Conservation (phyloP, 306 rosid genomes). For the Begonia peltatifolia region DNA sequence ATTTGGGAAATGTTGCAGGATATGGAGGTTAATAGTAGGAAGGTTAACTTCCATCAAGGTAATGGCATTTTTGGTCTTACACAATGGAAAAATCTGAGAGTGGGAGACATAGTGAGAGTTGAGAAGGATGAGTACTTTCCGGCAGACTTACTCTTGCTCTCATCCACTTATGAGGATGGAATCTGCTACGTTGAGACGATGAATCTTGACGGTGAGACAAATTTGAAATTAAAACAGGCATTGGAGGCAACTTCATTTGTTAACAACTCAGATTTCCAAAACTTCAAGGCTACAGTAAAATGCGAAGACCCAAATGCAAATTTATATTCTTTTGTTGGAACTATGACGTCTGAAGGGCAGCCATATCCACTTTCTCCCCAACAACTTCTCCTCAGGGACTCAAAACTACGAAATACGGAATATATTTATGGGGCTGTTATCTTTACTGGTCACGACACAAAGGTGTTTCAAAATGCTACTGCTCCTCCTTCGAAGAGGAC, state of each 20-base stretch:
- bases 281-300: slow-evolving; percentile 54
- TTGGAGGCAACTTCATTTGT: slow-evolving; percentile 61
- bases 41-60: slow-evolving; percentile 49
- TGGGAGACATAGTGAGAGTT: slow-evolving; percentile 76
- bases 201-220: slow-evolving; percentile 98
- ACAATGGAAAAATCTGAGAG: slow-evolving; percentile 75
- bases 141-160: slow-evolving; percentile 75
- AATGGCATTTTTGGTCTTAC: slow-evolving; percentile 45
- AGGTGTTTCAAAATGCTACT: slow-evolving; percentile 86
- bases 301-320: slow-evolving; percentile 95
- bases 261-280: slow-evolving; percentile 25
- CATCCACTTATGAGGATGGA: slow-evolving; percentile 81
- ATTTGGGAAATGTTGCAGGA: slow-evolving; percentile 35
- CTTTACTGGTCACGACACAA: slow-evolving; percentile 81
- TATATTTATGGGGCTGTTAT: slow-evolving; percentile 65
- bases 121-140: slow-evolving; percentile 87
- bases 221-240: slow-evolving; percentile 75
- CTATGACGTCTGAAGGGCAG: slow-evolving; percentile 47
- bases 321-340: slow-evolving; percentile 74
- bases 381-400: slow-evolving; percentile 88
- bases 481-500: slow-evolving; percentile 91
- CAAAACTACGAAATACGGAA: slow-evolving; percentile 91
- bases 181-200: slow-evolving; percentile 91
- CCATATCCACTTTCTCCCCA: slow-evolving; percentile 61
- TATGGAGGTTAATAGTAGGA: slow-evolving; percentile 65